phyloP scores from a whole-genome alignment of 208 protist species.

The Trypanosoma conorhini region DNA sequence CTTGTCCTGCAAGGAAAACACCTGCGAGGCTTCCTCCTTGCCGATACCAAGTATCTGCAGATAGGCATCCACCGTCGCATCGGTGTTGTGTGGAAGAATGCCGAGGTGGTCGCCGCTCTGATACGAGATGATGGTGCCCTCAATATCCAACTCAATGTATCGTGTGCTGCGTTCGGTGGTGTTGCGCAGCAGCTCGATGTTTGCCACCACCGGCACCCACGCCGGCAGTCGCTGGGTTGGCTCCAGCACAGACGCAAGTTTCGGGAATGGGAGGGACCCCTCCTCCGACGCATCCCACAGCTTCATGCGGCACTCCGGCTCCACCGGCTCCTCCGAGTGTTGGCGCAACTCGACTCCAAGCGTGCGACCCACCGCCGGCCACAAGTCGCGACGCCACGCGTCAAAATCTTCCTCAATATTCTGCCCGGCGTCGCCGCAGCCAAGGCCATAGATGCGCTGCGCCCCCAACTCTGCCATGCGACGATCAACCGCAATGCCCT shows the following conservation, averaged over 20 bases:
- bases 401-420: conserved; percentile 90
- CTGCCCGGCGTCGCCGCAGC: conserved; percentile 73
- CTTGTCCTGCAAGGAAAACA: conserved; percentile 85
- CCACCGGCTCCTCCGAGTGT: conserved; percentile 68
- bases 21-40: conserved; percentile 56
- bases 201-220: conserved; percentile 67
- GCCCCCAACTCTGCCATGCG: conserved; percentile 89
- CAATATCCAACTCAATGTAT: conserved; percentile 87
- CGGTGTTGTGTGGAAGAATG: conserved; percentile 91
- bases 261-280: conserved; percentile 80
- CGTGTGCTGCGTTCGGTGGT: conserved; percentile 64
- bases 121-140: conserved; percentile 86
- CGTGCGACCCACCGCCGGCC: conserved; percentile 71
- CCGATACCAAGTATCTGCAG: conserved; percentile 54
- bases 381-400: conserved; percentile 82
- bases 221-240: conserved; percentile 85
- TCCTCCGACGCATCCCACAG: conserved; percentile 73
- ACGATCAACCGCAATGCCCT: conserved; percentile 84
- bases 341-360: conserved; percentile 77
- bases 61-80: conserved; percentile 82
- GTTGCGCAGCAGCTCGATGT: conserved; percentile 75
- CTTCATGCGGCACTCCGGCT: conserved; percentile 83
- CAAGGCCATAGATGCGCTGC: conserved; percentile 75
- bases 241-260: conserved; percentile 86
- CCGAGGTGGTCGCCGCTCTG: conserved; percentile 96